These are phyloP conservation scores for Termitomyces eurrhizus DNA, from an alignment of 768 basidiomycete species.

Conservation along the genomic window DNA sequence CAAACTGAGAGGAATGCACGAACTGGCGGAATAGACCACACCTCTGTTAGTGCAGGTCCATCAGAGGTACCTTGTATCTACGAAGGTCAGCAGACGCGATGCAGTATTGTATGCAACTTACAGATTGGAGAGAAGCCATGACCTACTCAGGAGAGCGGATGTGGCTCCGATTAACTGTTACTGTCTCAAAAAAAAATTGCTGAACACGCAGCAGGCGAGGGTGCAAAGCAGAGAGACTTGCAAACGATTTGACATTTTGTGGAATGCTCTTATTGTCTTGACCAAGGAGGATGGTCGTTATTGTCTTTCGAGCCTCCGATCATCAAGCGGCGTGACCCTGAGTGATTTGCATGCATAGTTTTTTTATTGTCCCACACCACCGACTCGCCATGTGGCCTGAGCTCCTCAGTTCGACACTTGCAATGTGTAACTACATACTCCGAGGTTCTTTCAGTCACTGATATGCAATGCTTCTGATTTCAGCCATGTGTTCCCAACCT, in stretches of 20 bases:
- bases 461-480: background rate
- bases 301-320: constrained; percentile 13
- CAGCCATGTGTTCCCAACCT: background rate
- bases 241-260: constrained; percentile 21
- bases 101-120: background rate
- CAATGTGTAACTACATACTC: too few species aligned
- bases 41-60: constrained; percentile 13
- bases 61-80: constrained; percentile 11
- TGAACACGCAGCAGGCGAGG: background rate
- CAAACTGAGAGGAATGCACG: too few species aligned
- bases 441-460: background rate
- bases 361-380: background rate
- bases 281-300: constrained; percentile 11
- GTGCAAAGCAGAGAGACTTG: constrained; percentile 12
- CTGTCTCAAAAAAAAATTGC: background rate
- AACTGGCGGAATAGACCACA: constrained; percentile 1
- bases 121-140: constrained; percentile 5
- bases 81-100: background rate
- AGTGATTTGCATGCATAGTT: background rate
- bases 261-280: constrained; percentile 28
- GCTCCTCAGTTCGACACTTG: background rate
- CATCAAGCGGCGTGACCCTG: constrained; percentile 1
- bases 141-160: background rate
- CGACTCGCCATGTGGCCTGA: background rate
- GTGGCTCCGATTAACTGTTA: background rate